These are phyloP conservation scores for Buddleja alternifolia DNA, from an alignment of 257 asterid species.

Conservation along the genomic window DNA sequence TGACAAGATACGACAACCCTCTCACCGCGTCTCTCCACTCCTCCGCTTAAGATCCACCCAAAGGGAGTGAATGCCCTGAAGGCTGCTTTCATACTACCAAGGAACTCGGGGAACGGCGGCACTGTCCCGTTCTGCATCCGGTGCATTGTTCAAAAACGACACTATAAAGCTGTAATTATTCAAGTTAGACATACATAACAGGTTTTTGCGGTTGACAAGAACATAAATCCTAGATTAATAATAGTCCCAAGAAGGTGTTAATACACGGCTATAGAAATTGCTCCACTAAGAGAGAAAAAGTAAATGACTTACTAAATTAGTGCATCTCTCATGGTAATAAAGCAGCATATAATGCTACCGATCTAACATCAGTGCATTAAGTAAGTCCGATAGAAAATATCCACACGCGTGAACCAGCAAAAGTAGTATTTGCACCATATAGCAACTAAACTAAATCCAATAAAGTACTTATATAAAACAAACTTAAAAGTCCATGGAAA, in stretches of 20 bases:
- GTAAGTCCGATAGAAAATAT: background rate
- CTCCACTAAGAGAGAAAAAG: background rate
- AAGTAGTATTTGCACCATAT: background rate
- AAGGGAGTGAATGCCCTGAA: slow-evolving; percentile 90
- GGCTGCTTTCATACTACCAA: slow-evolving; percentile 87
- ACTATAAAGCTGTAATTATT: slow-evolving; percentile 78
- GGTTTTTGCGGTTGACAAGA: slow-evolving; percentile 1
- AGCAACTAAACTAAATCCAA: slow-evolving; percentile 4
- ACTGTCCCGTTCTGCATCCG: slow-evolving; percentile 86
- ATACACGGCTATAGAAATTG: background rate
- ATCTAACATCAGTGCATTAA: background rate
- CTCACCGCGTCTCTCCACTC: slow-evolving; percentile 98
- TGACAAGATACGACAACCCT: slow-evolving; percentile 49
- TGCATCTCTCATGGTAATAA: background rate
- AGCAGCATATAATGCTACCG: slow-evolving; percentile 9
- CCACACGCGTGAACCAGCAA: background rate
- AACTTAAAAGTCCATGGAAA: background rate
- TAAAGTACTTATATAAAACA: background rate
- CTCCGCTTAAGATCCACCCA: slow-evolving; percentile 94
- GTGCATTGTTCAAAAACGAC: slow-evolving; percentile 78
- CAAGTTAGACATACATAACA: slow-evolving; percentile 22
- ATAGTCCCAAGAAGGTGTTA: background rate
- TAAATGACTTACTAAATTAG: background rate
- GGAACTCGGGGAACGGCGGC: slow-evolving; percentile 85
- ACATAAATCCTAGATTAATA: slow-evolving; percentile 11